Evolutionary conservation across 78 protist genomes (phyloP).

Genomic region (Corallochytrium limacisporum): DNA sequence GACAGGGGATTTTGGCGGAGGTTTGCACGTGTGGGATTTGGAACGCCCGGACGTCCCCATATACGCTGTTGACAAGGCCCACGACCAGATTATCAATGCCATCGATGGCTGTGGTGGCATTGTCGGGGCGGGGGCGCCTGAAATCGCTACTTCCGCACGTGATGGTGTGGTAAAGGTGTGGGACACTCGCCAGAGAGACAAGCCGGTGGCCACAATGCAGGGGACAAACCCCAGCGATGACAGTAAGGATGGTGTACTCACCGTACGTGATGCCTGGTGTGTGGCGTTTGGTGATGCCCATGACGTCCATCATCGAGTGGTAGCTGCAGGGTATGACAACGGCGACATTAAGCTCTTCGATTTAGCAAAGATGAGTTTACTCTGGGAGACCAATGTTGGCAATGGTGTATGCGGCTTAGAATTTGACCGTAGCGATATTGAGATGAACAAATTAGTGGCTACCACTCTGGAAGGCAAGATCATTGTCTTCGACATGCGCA

Average conservation of each 20-base stretch:
- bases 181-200: slow-evolving; percentile 47
- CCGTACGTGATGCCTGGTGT: slow-evolving; percentile 63
- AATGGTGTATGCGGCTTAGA: slow-evolving; percentile 49
- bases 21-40: slow-evolving; percentile 33
- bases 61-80: slow-evolving; percentile 18
- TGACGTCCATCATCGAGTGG: slow-evolving; percentile 19
- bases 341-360: slow-evolving; percentile 70
- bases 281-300: slow-evolving; percentile 48
- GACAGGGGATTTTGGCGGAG: slow-evolving; percentile 51
- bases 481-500: slow-evolving; percentile 27
- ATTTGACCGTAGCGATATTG: slow-evolving; percentile 50
- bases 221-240: too few species aligned
- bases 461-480: slow-evolving; percentile 33
- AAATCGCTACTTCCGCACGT: slow-evolving; percentile 45
- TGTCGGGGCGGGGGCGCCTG: slow-evolving; percentile 55
- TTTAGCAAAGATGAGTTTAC: slow-evolving; percentile 19
- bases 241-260: too few species aligned
- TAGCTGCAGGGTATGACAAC: slow-evolving; percentile 59
- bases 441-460: slow-evolving; percentile 40
- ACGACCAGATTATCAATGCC: slow-evolving; percentile 28
- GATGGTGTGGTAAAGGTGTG: slow-evolving; percentile 58
- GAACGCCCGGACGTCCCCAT: slow-evolving; percentile 8
- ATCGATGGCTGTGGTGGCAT: slow-evolving; percentile 51
- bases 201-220: too few species aligned
- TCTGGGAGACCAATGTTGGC: slow-evolving; percentile 37